Conservation (phyloP, 2,329 filamentous ascomycete genomes). For the Fusarium anguioides region DNA sequence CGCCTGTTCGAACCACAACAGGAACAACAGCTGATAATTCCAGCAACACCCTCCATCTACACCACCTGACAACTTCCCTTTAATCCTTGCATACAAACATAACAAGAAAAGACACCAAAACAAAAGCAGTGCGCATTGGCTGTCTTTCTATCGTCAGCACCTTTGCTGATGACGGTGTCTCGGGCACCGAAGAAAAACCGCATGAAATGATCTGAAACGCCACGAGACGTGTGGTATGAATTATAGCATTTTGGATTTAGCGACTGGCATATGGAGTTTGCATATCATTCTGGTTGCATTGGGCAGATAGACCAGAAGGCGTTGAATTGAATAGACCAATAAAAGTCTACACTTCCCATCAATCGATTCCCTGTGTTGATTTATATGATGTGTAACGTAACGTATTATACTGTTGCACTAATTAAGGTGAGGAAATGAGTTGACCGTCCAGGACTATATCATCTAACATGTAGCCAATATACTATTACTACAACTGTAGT, state of each 20-base stretch:
- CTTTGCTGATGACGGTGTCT: constrained; percentile 26
- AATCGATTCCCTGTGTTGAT: background rate
- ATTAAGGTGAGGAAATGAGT: no score
- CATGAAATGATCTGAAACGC: constrained; percentile 32
- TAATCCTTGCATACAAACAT: constrained; percentile 15
- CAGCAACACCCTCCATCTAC: constrained; percentile 10
- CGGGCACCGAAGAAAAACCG: constrained; percentile 29
- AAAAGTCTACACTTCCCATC: constrained; percentile 18
- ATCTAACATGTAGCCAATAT: no score
- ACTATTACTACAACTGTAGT: no score
- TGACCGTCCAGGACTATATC: no score
- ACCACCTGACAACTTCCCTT: background rate
- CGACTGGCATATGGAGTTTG: constrained; percentile 33
- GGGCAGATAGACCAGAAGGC: constrained; percentile 36
- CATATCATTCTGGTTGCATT: constrained; percentile 30
- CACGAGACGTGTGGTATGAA: constrained; percentile 26
- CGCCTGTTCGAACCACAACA: constrained; percentile 17
- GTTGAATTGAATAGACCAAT: constrained; percentile 29
- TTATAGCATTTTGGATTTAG: constrained; percentile 39
- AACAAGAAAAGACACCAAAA: constrained; percentile 33
- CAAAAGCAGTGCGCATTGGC: constrained; percentile 43
- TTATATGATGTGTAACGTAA: background rate
- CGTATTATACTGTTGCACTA: no score
- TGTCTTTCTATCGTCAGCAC: constrained; percentile 28
- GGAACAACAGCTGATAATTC: constrained; percentile 26